A percentile compares a stretch with the other conserved stretches of the same genome.
These are phyloP conservation scores for Thermothelomyces thermophilus DNA, from an alignment of 2,329 filamentous ascomycete genomes.

Conservation along the genomic window DNA sequence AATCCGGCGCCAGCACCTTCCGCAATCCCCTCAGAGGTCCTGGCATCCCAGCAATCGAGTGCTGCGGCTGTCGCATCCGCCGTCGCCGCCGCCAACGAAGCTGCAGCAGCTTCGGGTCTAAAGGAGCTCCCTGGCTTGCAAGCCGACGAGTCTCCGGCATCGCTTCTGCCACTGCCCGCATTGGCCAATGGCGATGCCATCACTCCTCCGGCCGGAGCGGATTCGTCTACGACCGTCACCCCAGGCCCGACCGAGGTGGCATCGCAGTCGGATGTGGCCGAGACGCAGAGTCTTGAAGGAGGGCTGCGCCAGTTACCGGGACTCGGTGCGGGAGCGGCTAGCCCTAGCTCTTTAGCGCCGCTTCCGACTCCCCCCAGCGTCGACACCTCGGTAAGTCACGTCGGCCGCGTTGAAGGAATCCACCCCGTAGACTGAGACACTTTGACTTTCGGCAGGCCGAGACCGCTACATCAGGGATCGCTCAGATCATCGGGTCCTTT, in stretches of 20 bases:
- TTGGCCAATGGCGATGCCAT: constrained; percentile 11
- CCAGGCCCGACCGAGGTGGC: not conserved
- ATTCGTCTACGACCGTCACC: not conserved
- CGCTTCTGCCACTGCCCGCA: constrained; percentile 19
- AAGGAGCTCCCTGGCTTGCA: constrained; percentile 20
- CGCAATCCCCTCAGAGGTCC: constrained; percentile 14
- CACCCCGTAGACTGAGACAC: no score
- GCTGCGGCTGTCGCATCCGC: constrained; percentile 16
- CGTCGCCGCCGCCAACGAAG: constrained; percentile 15
- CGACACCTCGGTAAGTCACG: constrained; percentile 14
- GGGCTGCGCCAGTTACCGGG: constrained; percentile 9
- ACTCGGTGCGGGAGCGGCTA: not conserved
- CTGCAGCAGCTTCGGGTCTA: constrained; percentile 15
- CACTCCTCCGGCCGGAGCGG: not conserved
- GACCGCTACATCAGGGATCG: not conserved
- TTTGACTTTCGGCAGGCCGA: no score
- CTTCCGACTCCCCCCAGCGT: constrained; percentile 3
- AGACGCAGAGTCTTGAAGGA: constrained; percentile 2
- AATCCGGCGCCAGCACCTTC: not conserved
- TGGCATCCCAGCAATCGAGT: constrained; percentile 16
- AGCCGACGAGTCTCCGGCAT: constrained; percentile 1
- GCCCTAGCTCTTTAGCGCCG: constrained; percentile 1
- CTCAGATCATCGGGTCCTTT: not conserved
- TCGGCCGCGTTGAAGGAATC: not conserved
- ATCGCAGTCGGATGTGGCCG: not conserved